Conservation (phyloP, 1,284 basidiomycete genomes). For the Pseudozyma sp. region DNA sequence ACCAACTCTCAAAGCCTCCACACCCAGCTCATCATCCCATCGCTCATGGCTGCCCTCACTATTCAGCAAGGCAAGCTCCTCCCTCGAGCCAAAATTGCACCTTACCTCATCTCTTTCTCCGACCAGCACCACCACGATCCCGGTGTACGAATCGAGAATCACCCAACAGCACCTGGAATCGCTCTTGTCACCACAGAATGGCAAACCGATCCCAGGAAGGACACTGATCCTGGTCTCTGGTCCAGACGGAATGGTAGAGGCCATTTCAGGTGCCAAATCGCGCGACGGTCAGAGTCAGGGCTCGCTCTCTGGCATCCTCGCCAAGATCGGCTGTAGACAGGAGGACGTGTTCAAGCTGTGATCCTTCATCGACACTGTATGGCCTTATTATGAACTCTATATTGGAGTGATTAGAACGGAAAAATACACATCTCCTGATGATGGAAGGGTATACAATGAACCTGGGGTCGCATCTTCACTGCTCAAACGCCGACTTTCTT, state of each 20-base stretch:
- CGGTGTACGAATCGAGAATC: conserved; percentile 41
- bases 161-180: conserved; percentile 29
- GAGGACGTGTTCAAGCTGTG: conserved; percentile 53
- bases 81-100: conserved; percentile 4
- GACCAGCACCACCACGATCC: conserved; percentile 8
- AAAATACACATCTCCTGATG: too few species aligned
- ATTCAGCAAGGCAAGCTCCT: conserved; percentile 9
- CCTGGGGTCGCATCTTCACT: not conserved
- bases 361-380: not conserved
- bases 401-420: too few species aligned
- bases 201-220: not conserved
- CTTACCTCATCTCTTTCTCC: conserved; percentile 2
- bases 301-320: conserved; percentile 31
- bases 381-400: too few species aligned
- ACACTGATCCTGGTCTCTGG: conserved; percentile 46
- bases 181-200: not conserved
- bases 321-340: conserved; percentile 18
- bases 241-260: conserved; percentile 48
- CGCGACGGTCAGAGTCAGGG: conserved; percentile 43
- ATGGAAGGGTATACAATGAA: conserved; percentile 9
- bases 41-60: conserved; percentile 13
- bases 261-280: conserved; percentile 41
- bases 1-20: conserved; percentile 3
- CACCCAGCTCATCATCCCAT: not conserved
- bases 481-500: conserved; percentile 34